phyloP scores from a whole-genome alignment of 768 basidiomycete genomes.

The Leccinum boreale region DNA sequence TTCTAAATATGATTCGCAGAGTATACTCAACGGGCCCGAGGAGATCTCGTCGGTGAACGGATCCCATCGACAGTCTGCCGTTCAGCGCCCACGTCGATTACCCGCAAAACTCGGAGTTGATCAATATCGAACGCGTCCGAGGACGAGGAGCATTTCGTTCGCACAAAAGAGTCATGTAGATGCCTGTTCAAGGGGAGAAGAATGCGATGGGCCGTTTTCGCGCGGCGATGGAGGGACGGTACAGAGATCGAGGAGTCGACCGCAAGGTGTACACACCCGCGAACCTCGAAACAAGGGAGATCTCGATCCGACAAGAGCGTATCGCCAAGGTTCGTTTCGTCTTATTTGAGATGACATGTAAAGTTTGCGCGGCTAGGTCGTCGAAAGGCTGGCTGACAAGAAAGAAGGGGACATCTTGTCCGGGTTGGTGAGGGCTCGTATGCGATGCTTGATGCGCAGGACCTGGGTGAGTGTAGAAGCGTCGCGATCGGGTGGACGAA shows the following conservation, averaged over 20 bases:
- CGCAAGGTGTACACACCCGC: slow-evolving; percentile 92
- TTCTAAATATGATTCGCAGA: slow-evolving; percentile 44
- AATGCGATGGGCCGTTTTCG: slow-evolving; percentile 86
- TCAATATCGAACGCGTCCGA: slow-evolving; percentile 73
- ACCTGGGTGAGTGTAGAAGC: too few relatives aligned
- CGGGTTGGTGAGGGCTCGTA: too few relatives aligned
- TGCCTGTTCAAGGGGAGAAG: slow-evolving; percentile 88
- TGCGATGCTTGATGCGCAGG: too few relatives aligned
- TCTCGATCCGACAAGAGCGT: too few relatives aligned
- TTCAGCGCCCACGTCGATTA: slow-evolving; percentile 98
- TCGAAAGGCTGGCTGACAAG: slow-evolving; percentile 80
- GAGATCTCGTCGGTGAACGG: slow-evolving; percentile 75
- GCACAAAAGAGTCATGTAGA: slow-evolving; percentile 31
- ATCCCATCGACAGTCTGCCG: slow-evolving; percentile 88
- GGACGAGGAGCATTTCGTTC: slow-evolving; percentile 56
- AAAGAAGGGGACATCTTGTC: too few relatives aligned
- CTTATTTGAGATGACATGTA: not conserved
- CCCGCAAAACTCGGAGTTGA: slow-evolving; percentile 89
- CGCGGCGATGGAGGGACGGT: slow-evolving; percentile 78
- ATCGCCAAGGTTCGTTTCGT: too few relatives aligned
- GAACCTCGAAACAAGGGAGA: too few relatives aligned
- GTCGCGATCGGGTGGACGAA: too few relatives aligned
- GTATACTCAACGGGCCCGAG: slow-evolving; percentile 89
- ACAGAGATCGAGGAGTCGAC: slow-evolving; percentile 83
- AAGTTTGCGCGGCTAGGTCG: slow-evolving; percentile 52